Conservation (phyloP, 306 rosid species). For the Rubus idaeus region DNA sequence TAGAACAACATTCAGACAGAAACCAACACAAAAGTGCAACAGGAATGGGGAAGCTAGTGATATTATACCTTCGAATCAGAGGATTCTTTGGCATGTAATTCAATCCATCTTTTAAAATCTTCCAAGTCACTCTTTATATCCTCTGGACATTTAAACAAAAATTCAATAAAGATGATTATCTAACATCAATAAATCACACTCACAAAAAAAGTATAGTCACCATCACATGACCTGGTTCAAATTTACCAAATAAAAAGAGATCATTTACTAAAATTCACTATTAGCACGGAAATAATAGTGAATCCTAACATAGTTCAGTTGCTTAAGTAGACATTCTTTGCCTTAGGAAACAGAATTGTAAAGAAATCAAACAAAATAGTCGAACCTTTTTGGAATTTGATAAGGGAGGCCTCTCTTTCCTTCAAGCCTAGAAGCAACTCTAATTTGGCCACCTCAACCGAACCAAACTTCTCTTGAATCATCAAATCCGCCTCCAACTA, state of each 20-base stretch:
- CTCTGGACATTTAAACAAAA: constrained; percentile 38
- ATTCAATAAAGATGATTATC: neutral
- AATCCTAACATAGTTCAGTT: neutral
- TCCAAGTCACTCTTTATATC: constrained; percentile 52
- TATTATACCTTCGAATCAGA: constrained; percentile 47
- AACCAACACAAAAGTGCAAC: constrained; percentile 16
- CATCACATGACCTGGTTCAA: neutral
- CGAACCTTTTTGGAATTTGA: constrained; percentile 53
- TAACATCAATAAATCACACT: neutral
- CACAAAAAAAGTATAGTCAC: neutral
- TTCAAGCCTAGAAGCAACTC: constrained; percentile 49
- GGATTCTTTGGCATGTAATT: constrained; percentile 32
- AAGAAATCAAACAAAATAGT: constrained; percentile 17
- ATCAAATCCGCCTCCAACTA: constrained; percentile 51
- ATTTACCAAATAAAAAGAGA: neutral
- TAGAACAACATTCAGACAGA: constrained; percentile 25
- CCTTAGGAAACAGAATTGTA: neutral
- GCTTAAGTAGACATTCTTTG: neutral
- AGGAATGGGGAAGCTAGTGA: neutral
- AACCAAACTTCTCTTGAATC: constrained; percentile 43
- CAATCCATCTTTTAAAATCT: constrained; percentile 58
- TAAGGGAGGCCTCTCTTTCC: constrained; percentile 44
- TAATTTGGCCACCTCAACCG: constrained; percentile 45
- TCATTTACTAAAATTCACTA: no score
- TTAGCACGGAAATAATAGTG: neutral